Evolutionary conservation across 2,329 filamentous ascomycete species (phyloP).

Genomic region (Fusarium sambucinum): DNA sequence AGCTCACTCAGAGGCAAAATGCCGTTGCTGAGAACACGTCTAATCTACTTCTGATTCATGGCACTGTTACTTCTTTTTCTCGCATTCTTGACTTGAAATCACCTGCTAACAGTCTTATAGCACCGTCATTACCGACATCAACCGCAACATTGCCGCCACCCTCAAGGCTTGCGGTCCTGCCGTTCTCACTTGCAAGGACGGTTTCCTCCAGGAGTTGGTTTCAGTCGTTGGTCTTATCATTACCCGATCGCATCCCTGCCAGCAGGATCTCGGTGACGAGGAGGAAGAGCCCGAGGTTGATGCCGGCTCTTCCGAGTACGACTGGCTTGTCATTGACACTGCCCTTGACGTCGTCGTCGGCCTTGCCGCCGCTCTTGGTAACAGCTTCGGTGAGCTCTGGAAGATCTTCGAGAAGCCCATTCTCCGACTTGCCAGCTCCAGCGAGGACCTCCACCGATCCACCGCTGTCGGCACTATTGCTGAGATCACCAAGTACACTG

Average conservation of each 20-base stretch:
- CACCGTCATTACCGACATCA: conserved; percentile 91
- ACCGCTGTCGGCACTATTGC: conserved; percentile 93
- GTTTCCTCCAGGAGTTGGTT: conserved; percentile 79
- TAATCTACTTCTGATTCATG: conserved; percentile 57
- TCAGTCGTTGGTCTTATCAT: conserved; percentile 82
- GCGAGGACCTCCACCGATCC: conserved; percentile 87
- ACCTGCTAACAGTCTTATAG: conserved; percentile 66
- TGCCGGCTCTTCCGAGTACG: conserved; percentile 89
- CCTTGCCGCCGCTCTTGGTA: conserved; percentile 83
- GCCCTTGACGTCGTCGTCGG: conserved; percentile 91
- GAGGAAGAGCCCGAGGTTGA: conserved; percentile 80
- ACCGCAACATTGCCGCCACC: conserved; percentile 90
- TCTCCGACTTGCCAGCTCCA: conserved; percentile 86
- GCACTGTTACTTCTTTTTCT: conserved; percentile 44
- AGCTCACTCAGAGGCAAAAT: conserved; percentile 98
- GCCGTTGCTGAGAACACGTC: conserved; percentile 89
- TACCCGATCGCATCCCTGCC: conserved; percentile 90
- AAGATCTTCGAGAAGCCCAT: conserved; percentile 95
- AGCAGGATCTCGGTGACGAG: conserved; percentile 87
- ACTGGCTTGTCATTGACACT: conserved; percentile 97
- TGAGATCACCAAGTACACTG: conserved; percentile 90
- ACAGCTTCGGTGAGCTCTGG: conserved; percentile 87
- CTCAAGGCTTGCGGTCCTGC: conserved; percentile 92
- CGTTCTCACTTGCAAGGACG: conserved; percentile 77
- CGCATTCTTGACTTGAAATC: conserved; percentile 29